Conservation (phyloP, 306 rosid species). For the Vigna unguiculata region DNA sequence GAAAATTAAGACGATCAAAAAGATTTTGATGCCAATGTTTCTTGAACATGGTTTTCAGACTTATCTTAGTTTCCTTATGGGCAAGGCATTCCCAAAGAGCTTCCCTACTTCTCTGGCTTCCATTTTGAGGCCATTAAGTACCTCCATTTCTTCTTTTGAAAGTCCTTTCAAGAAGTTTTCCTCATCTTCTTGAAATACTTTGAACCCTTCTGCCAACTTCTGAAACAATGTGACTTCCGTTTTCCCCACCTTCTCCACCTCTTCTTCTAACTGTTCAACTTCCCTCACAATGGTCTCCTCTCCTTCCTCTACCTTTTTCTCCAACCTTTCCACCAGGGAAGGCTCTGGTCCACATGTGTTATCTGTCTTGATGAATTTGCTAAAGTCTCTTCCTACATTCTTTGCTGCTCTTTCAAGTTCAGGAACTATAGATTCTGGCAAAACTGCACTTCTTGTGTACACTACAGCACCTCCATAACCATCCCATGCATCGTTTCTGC, state of each 20-base stretch:
- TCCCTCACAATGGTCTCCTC: conserved; percentile 75
- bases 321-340: conserved; percentile 81
- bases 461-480: conserved; percentile 94
- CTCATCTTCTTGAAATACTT: conserved; percentile 75
- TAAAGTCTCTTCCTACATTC: conserved; percentile 84
- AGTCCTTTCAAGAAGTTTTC: conserved; percentile 68
- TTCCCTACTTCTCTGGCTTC: conserved; percentile 81
- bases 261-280: conserved; percentile 78
- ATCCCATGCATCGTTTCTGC: conserved; percentile 98
- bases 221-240: conserved; percentile 71
- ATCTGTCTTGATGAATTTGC: conserved; percentile 73
- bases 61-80: conserved; percentile 79
- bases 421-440: conserved; percentile 83
- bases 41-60: conserved; percentile 23
- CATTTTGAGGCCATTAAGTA: conserved; percentile 72
- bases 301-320: conserved; percentile 89
- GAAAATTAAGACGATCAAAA: conserved; percentile 8
- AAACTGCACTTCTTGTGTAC: conserved; percentile 82
- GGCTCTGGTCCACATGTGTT: conserved; percentile 98
- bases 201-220: conserved; percentile 75
- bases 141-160: conserved; percentile 77
- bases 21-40: conserved; percentile 13
- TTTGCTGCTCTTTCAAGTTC: conserved; percentile 75
- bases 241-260: conserved; percentile 74
- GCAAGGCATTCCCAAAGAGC: conserved; percentile 78